Evolutionary conservation across 2,329 filamentous ascomycete species (phyloP).

Genomic region (Claviceps paspali): DNA sequence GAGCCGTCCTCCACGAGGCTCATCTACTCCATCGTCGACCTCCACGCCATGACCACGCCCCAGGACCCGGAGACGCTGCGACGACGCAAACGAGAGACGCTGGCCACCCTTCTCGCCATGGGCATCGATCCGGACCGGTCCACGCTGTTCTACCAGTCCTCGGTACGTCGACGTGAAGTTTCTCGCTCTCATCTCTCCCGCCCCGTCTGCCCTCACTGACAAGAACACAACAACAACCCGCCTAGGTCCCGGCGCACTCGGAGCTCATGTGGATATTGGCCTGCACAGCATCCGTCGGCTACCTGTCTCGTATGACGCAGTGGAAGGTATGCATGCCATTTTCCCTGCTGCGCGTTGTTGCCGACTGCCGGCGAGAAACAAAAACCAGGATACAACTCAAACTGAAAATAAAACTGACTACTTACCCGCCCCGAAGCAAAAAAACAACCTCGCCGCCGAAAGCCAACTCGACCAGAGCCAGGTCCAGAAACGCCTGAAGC

Average conservation of each 20-base stretch:
- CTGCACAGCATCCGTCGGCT: constrained; percentile 81
- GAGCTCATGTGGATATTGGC: constrained; percentile 97
- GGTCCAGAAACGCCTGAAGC: constrained; percentile 50
- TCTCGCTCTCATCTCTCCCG: too few species aligned
- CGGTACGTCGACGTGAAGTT: constrained; percentile 35
- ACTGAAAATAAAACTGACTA: neutral
- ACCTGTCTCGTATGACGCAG: constrained; percentile 96
- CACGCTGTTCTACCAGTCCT: constrained; percentile 70
- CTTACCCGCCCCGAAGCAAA: constrained; percentile 39
- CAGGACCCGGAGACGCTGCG: constrained; percentile 49
- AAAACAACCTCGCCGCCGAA: constrained; percentile 49
- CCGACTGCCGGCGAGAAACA: neutral
- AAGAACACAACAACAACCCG: too few species aligned
- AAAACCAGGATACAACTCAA: too few species aligned
- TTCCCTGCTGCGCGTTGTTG: too few species aligned
- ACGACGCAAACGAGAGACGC: constrained; percentile 52
- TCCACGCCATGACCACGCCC: constrained; percentile 78
- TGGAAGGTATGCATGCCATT: constrained; percentile 62
- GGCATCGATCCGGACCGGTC: constrained; percentile 66
- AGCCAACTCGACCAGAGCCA: constrained; percentile 41
- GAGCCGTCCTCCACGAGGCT: constrained; percentile 42
- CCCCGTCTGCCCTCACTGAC: too few species aligned
- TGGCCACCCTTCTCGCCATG: constrained; percentile 70
- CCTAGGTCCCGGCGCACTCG: constrained; percentile 64
- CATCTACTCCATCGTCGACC: constrained; percentile 78